phyloP scores from a whole-genome alignment of 768 basidiomycete genomes.

The Suillus variegatus region DNA sequence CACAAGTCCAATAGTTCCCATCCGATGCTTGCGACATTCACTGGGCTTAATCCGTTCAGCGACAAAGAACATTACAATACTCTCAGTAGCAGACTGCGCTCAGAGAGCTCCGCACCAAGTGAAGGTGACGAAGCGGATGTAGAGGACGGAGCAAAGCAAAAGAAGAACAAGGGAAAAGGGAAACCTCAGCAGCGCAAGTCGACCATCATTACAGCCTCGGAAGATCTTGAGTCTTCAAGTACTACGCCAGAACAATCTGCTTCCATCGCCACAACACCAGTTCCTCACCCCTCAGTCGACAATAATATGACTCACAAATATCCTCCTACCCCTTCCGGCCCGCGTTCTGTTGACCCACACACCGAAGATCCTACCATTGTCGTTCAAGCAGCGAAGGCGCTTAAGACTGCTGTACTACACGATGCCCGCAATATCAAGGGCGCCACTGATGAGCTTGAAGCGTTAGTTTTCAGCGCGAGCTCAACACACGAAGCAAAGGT shows the following conservation, averaged over 20 bases:
- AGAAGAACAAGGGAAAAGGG: slow-evolving; percentile 32
- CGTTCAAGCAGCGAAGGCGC: slow-evolving; percentile 58
- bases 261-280: not conserved
- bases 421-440: slow-evolving; percentile 74
- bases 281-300: slow-evolving; percentile 6
- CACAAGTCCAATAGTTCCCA: slow-evolving; percentile 39
- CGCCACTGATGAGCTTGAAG: slow-evolving; percentile 41
- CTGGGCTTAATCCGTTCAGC: slow-evolving; percentile 35
- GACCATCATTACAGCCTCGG: slow-evolving; percentile 7
- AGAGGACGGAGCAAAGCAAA: slow-evolving; percentile 20
- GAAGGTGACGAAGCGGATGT: slow-evolving; percentile 34
- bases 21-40: slow-evolving; percentile 39
- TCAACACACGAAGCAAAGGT: slow-evolving; percentile 72
- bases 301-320: slow-evolving; percentile 35
- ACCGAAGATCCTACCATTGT: slow-evolving; percentile 42
- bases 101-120: slow-evolving; percentile 21
- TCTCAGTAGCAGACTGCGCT: slow-evolving; percentile 32
- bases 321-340: slow-evolving; percentile 34
- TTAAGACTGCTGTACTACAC: slow-evolving; percentile 72
- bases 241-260: slow-evolving; percentile 10
- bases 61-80: slow-evolving; percentile 49
- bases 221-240: slow-evolving; percentile 14
- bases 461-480: slow-evolving; percentile 53
- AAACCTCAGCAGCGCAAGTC: slow-evolving; percentile 21
- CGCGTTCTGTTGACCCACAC: slow-evolving; percentile 21